Percentiles rank a stretch among this genome's conserved stretches.
Conservation (phyloP, 257 asterid genomes). For the Gardenia jasminoides region DNA sequence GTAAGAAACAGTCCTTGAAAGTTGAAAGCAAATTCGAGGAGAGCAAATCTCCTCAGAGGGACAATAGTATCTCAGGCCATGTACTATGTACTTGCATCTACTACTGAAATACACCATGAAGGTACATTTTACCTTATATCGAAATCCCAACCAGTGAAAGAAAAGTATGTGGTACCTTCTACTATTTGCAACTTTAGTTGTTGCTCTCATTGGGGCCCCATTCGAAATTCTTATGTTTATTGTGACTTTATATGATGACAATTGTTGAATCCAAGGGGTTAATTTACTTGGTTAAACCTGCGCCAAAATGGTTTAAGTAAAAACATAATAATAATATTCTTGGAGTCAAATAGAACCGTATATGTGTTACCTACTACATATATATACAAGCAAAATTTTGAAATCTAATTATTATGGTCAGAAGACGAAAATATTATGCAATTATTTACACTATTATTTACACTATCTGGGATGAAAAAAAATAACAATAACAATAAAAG, state of each 20-base stretch:
- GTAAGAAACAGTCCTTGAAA: background rate
- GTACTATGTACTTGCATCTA: background rate
- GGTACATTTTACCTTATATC: background rate
- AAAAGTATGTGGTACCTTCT: background rate
- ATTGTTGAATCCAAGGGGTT: background rate
- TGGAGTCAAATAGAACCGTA: background rate
- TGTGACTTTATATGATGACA: background rate
- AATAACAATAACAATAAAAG: too few relatives aligned
- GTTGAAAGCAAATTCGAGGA: background rate
- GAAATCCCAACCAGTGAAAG: background rate
- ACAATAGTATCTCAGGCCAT: conserved; percentile 5
- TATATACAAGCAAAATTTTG: too few relatives aligned
- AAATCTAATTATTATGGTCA: too few relatives aligned
- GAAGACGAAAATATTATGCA: too few relatives aligned
- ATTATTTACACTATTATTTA: too few relatives aligned
- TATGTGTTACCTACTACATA: too few relatives aligned
- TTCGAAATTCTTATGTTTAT: background rate
- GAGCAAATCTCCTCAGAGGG: background rate
- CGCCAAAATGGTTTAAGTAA: too few relatives aligned
- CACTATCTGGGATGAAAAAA: too few relatives aligned
- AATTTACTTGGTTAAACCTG: background rate
- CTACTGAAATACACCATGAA: background rate
- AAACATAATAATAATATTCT: background rate
- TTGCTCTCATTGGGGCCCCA: background rate
- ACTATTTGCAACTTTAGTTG: background rate